Evolutionary conservation across 2,329 filamentous ascomycete species (phyloP).

Genomic region (Aspergillus bombycis): DNA sequence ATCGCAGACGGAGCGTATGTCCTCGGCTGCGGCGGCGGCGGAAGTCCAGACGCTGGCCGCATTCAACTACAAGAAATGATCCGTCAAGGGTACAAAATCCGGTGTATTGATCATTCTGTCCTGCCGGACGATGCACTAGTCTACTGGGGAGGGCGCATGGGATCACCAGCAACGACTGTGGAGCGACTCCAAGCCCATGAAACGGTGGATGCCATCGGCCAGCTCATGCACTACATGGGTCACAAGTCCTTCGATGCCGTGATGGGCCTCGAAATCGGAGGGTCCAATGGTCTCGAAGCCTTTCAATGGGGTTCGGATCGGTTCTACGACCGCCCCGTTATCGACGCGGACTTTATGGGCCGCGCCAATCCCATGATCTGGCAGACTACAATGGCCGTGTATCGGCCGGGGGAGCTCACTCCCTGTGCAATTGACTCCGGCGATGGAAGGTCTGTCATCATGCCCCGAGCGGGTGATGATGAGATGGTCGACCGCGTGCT

Average conservation of each 20-base stretch:
- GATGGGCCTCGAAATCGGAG: conserved; percentile 68
- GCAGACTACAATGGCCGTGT: conserved; percentile 51
- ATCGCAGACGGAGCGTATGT: conserved; percentile 20
- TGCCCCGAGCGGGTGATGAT: conserved; percentile 42
- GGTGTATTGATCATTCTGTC: conserved; percentile 25
- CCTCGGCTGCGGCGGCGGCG: conserved; percentile 16
- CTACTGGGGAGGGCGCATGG: conserved; percentile 58
- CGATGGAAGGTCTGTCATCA: conserved; percentile 55
- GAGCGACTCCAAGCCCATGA: conserved; percentile 64
- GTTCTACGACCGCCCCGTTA: conserved; percentile 47
- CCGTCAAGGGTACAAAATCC: not conserved
- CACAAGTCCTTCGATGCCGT: not conserved
- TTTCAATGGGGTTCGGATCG: not conserved
- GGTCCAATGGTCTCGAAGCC: conserved; percentile 57
- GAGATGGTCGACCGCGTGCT: conserved; percentile 53
- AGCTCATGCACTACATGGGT: conserved; percentile 49
- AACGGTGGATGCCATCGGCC: conserved; percentile 44
- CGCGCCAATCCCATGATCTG: conserved; percentile 51
- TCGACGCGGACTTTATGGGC: conserved; percentile 53
- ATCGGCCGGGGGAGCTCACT: conserved; percentile 42
- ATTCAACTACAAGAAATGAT: not conserved
- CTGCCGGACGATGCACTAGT: conserved; percentile 56
- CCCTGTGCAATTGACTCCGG: conserved; percentile 55
- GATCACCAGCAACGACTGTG: conserved; percentile 63
- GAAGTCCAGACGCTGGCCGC: not conserved